Evolutionary conservation across 305 asterid genomes (phyloP), one percentile per base, ranked within the genome.

Genomic region (Fraxinus ornus): DNA sequence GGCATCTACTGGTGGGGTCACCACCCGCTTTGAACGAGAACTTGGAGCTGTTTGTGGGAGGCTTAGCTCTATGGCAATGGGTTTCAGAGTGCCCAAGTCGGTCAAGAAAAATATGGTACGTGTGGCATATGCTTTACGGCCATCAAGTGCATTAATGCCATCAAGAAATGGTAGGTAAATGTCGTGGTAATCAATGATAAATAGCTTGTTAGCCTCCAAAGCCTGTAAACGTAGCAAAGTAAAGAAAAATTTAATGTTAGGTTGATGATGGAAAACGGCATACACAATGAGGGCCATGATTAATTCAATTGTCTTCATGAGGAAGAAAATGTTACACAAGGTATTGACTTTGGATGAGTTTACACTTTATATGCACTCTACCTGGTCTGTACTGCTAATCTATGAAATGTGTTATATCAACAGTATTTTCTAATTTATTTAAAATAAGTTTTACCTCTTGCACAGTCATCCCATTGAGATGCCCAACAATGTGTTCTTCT

Each of bases 111-210:
- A 96, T 9, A 96, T 4, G 26, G 98, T 92, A 0, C 98, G 95
- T 0, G 98, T 92, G 13, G 99, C 99, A 84, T 96, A 96, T n/a
- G 98, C 85, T 84, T 92, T 94, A 2, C 97, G 92, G 10, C 98
- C 98, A 47, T 93, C 98, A 12, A 94, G 98, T 22, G 98, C 88
- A 24, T 96, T 96, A 72, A 96, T 96, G 32, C 78, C 79, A 64
- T 94, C 94, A 4, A 96, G 87, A 85, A 96, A 93, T 0, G 99
- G 98, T 74, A 96, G 32, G 91, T 91, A 94, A 15, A 92, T 70
- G 36, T 96, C 98, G 2, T 96, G 99, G 89, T 93, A 87, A 80
- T 96, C 99, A 75, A 96, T 79, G 62, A 93, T 93, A 80, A 78
- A 96, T 68, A 96, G 86, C 92, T 87, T 92, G 78, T 91, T 92